Evolutionary conservation across 2,329 filamentous ascomycete genomes (phyloP).

Genomic region (Pyricularia grisea): DNA sequence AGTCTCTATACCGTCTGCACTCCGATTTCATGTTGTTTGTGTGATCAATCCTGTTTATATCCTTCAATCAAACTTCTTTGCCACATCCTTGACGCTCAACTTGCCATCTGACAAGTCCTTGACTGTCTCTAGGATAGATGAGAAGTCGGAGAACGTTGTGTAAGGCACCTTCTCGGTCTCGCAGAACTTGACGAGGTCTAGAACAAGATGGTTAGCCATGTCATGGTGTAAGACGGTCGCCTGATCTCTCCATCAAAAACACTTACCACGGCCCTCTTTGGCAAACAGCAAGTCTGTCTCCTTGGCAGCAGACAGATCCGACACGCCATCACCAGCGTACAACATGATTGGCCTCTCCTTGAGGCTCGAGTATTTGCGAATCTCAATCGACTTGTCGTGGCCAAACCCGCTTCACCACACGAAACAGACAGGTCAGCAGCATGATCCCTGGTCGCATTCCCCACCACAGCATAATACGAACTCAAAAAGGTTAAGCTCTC

Average conservation of each 20-base stretch:
- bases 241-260: neutral
- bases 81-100: conserved; percentile 9
- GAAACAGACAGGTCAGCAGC: conserved; percentile 7
- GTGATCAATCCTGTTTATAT: neutral
- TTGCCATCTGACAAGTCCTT: conserved; percentile 13
- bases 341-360: conserved; percentile 75
- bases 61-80: conserved; percentile 4
- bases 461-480: conserved; percentile 3
- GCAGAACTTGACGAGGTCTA: conserved; percentile 14
- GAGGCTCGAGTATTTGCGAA: conserved; percentile 74
- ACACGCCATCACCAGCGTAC: conserved; percentile 92
- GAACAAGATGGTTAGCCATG: neutral
- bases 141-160: conserved; percentile 51
- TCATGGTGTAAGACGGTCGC: neutral
- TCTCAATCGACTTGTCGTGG: conserved; percentile 93
- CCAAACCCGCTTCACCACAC: conserved; percentile 59
- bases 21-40: neutral
- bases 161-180: conserved; percentile 34
- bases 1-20: neutral
- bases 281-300: conserved; percentile 93
- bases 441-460: neutral
- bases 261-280: conserved; percentile 74
- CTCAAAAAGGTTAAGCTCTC: conserved; percentile 11
- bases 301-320: conserved; percentile 80
- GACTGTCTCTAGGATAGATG: conserved; percentile 15